phyloP scores from a whole-genome alignment of 257 asterid genomes.

The Nicotiana paniculata region DNA sequence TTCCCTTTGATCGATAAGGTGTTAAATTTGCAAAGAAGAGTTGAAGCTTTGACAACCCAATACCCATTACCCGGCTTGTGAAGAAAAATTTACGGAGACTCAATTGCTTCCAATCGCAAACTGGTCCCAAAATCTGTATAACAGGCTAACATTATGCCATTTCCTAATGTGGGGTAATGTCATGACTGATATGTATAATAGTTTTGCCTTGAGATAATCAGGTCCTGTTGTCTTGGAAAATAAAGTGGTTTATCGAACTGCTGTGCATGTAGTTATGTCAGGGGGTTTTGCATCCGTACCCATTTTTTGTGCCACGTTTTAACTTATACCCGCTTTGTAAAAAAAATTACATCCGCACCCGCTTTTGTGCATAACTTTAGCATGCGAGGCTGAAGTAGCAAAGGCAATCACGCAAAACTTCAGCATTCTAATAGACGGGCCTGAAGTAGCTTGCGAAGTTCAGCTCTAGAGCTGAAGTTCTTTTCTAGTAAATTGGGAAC shows the following conservation, averaged over 20 bases:
- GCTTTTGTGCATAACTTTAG: too few relatives aligned
- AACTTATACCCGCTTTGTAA: too few relatives aligned
- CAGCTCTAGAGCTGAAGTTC: too few relatives aligned
- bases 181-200: not conserved
- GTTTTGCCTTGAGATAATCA: not conserved
- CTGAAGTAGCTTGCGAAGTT: too few relatives aligned
- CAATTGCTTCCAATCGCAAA: not conserved
- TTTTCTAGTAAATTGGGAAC: too few relatives aligned
- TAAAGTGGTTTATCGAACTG: not conserved
- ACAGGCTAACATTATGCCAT: not conserved
- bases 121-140: not conserved
- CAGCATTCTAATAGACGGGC: too few relatives aligned
- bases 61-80: constrained; percentile 87
- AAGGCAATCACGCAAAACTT: too few relatives aligned
- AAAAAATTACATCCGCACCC: too few relatives aligned
- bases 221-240: not conserved
- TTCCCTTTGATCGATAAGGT: constrained; percentile 61
- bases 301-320: too few relatives aligned
- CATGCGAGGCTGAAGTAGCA: too few relatives aligned
- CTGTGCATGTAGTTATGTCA: not conserved
- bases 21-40: constrained; percentile 49
- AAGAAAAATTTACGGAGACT: constrained; percentile 1
- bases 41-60: constrained; percentile 68
- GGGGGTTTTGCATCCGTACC: too few relatives aligned
- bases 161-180: not conserved